phyloP scores from a whole-genome alignment of 148 eudicot species.

The Mesembryanthemum crystallinum region DNA sequence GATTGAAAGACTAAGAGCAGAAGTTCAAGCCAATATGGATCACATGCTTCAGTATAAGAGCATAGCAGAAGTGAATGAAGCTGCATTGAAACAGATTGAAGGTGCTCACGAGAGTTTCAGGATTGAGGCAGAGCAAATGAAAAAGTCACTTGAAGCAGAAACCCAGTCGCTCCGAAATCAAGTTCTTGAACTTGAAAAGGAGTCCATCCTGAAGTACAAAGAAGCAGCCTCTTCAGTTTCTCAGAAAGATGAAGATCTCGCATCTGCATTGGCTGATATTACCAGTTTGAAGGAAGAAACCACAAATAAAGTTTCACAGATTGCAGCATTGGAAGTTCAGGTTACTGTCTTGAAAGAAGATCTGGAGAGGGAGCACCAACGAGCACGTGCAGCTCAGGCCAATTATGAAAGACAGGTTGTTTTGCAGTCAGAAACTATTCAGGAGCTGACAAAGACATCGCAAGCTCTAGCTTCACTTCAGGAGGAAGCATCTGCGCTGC shows the following conservation, averaged over 20 bases:
- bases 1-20: conserved; percentile 66
- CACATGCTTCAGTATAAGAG: conserved; percentile 93
- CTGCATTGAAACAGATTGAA: conserved; percentile 81
- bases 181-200: conserved; percentile 60
- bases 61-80: conserved; percentile 87
- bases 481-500: conserved; percentile 65
- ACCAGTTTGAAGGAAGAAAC: conserved; percentile 59
- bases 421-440: conserved; percentile 88
- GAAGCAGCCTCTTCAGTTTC: conserved; percentile 62
- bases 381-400: conserved; percentile 62
- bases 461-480: conserved; percentile 63
- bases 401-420: conserved; percentile 98
- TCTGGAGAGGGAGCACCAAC: conserved; percentile 70
- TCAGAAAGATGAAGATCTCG: conserved; percentile 60
- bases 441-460: conserved; percentile 86
- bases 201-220: conserved; percentile 47
- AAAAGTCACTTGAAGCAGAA: conserved; percentile 69
- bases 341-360: conserved; percentile 60
- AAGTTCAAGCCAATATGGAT: conserved; percentile 62
- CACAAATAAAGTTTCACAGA: conserved; percentile 51
- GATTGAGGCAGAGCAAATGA: conserved; percentile 64
- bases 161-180: conserved; percentile 50
- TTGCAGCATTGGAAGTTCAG: conserved; percentile 52
- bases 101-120: conserved; percentile 59
- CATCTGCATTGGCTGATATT: conserved; percentile 58